These are phyloP conservation scores for Clohesyomyces aquaticus DNA, from an alignment of 495 filamentous ascomycete species.

Conservation along the genomic window DNA sequence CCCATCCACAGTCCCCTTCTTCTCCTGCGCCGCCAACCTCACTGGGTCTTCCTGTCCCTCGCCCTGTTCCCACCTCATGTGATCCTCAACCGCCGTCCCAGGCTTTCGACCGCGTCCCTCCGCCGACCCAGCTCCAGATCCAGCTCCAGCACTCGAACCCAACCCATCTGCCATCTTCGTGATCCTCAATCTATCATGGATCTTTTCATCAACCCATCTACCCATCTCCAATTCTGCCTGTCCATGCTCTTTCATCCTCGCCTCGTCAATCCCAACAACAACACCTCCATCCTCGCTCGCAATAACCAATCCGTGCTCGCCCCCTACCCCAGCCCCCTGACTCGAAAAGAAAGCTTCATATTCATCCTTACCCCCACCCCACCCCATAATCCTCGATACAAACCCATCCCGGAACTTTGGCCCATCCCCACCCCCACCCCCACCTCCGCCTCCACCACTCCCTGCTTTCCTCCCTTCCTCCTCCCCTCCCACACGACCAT, in stretches of 20 bases:
- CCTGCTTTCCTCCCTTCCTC: not conserved
- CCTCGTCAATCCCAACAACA: too few species aligned
- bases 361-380: too few species aligned
- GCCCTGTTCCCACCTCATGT: not conserved
- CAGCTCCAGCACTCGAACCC: not conserved
- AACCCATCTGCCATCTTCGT: not conserved
- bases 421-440: not conserved
- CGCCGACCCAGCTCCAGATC: not conserved
- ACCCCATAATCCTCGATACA: not conserved
- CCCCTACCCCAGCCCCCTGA: too few species aligned
- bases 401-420: not conserved
- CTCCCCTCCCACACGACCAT: not conserved
- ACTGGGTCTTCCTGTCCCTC: slow-evolving; percentile 15
- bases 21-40: not conserved
- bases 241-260: too few species aligned
- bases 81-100: not conserved
- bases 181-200: too few species aligned
- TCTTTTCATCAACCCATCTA: too few species aligned
- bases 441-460: not conserved
- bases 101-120: not conserved
- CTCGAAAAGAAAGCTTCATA: too few species aligned
- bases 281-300: too few species aligned
- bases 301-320: too few species aligned
- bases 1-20: not conserved
- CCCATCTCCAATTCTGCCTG: too few species aligned